Percentiles rank a stretch among this genome's conserved stretches.
These are phyloP conservation scores for Lactifluus rugatus DNA, from an alignment of 768 basidiomycete species.

Conservation along the genomic window DNA sequence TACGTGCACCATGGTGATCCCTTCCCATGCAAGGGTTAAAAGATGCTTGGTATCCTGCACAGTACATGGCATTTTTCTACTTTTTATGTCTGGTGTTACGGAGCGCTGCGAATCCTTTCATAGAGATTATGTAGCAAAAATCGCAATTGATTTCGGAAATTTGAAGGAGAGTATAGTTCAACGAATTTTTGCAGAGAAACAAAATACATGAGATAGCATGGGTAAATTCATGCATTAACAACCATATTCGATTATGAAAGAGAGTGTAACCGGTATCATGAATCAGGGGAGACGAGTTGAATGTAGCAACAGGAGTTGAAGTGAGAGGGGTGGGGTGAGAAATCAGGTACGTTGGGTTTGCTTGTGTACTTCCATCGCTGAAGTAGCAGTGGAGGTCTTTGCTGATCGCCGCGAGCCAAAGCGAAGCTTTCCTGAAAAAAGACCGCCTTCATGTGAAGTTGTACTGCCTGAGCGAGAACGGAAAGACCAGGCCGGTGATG, in stretches of 20 bases:
- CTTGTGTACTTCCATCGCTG: slow-evolving; percentile 13
- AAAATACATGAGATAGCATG: slow-evolving; percentile 13
- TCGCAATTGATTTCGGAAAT: background rate
- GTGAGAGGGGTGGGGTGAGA: background rate
- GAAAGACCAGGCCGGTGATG: slow-evolving; percentile 79
- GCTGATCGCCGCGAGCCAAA: slow-evolving; percentile 65
- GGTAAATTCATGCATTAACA: slow-evolving; percentile 15
- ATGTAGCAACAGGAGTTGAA: background rate
- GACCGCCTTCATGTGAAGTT: slow-evolving; percentile 55
- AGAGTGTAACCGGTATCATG: slow-evolving; percentile 16
- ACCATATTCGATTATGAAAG: slow-evolving; percentile 18
- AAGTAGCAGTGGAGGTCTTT: slow-evolving; percentile 25
- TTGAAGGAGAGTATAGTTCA: slow-evolving; percentile 9
- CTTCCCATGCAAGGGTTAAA: background rate
- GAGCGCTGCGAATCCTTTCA: background rate
- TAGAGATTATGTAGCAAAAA: background rate
- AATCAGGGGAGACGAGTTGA: background rate
- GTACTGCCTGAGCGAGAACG: slow-evolving; percentile 71
- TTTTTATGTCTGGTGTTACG: background rate
- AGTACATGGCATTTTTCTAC: background rate
- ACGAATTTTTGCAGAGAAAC: slow-evolving; percentile 5
- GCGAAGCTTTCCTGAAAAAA: slow-evolving; percentile 64
- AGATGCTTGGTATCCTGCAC: background rate
- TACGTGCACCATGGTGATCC: slow-evolving; percentile 18
- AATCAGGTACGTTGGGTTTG: background rate